Base-by-base conservation (phyloP, 2,329 filamentous ascomycete species). In the Paracorniculantispora psalliotae region DNA sequence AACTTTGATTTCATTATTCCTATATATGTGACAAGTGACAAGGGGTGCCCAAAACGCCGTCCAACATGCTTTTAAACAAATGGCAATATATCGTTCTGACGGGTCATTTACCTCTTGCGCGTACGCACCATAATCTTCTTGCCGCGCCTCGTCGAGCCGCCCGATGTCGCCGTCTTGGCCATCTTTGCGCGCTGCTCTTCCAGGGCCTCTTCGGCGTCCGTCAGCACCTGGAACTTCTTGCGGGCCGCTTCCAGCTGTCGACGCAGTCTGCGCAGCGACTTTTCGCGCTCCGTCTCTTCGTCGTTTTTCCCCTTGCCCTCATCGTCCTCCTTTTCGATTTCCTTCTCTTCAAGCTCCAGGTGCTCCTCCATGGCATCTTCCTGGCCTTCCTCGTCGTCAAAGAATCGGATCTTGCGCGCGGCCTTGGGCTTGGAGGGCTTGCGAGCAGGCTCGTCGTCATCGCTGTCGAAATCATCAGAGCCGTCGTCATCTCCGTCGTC, bases 91-190 rank as follows among this genome's bases (percentile, higher is more conserved):
- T 13, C 30, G 9, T 25, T 3, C 28, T n/a, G 35, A 28, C 8
- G 6, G 55, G 59, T 21, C 26, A 15, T 61, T 69, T 76, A 86
- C 67, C 82, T 77, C 77, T 88, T 88, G 63, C 85, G 78, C 69
- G 83, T 78, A 63, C 82, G 79, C 58, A 86, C 78, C 75, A 84
- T 86, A 63, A 86, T 80, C 73, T 84, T 86, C 71, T 81, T 81
- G 25, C 85, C 84, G 41, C 76, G 75, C 68, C 83, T 84, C 28
- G 81, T 86, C n/a, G 77, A 67, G 15, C 83, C 82, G 39, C 82
- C 82, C 6, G 81, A 79, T 2, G 84, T 87, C 9, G 81, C 76
- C 63, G 83, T 85, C 75, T 88, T 88, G 37, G 82, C 83, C 84
- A 87, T 87, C 69, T 80, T 82, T 19, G 83, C 81, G 61, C 80